Evolutionary conservation across 805 yeast species (phyloP).

Genomic region (Scheffersomyces lignosus): DNA sequence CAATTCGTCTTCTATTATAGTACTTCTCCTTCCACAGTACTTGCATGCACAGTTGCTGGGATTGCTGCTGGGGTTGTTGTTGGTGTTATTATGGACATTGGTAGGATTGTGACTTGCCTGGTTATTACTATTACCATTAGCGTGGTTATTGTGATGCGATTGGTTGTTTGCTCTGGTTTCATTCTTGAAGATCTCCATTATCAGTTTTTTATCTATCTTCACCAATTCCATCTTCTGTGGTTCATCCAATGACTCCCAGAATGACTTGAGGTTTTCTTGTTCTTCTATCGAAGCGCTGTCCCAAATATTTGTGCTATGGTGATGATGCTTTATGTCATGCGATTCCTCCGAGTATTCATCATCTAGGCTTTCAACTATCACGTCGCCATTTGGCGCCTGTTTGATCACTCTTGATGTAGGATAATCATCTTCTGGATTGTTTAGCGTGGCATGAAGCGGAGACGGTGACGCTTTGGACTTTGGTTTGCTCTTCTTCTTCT

Average conservation of each 20-base stretch:
- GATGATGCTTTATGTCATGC: constrained; percentile 5
- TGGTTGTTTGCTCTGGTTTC: constrained; percentile 18
- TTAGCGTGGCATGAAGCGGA: constrained; percentile 44
- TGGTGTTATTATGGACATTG: constrained; percentile 4
- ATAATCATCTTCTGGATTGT: constrained; percentile 60
- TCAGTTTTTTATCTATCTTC: constrained; percentile 65
- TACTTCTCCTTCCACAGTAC: constrained; percentile 73
- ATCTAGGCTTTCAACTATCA: constrained; percentile 62
- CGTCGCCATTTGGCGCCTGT: constrained; percentile 73
- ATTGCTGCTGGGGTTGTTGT: constrained; percentile 1
- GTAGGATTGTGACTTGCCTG: constrained; percentile 7
- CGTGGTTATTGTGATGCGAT: constrained; percentile 5
- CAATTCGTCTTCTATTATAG: constrained; percentile 72
- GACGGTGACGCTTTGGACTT: constrained; percentile 8
- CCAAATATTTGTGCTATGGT: constrained; percentile 37
- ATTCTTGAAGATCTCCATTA: constrained; percentile 61
- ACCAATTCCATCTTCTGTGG: constrained; percentile 61
- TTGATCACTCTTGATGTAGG: constrained; percentile 72
- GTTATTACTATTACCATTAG: constrained; percentile 42
- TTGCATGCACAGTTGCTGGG: constrained; percentile 59
- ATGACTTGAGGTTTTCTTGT: constrained; percentile 48
- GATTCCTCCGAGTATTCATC: constrained; percentile 16
- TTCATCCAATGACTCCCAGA: constrained; percentile 68
- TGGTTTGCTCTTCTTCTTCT: constrained; percentile 23
- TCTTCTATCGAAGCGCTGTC: constrained; percentile 51